A percentile compares a stretch with the other conserved stretches of the same genome.
phyloP scores from a whole-genome alignment of 305 asterid genomes.

The Fraxinus ornus region DNA sequence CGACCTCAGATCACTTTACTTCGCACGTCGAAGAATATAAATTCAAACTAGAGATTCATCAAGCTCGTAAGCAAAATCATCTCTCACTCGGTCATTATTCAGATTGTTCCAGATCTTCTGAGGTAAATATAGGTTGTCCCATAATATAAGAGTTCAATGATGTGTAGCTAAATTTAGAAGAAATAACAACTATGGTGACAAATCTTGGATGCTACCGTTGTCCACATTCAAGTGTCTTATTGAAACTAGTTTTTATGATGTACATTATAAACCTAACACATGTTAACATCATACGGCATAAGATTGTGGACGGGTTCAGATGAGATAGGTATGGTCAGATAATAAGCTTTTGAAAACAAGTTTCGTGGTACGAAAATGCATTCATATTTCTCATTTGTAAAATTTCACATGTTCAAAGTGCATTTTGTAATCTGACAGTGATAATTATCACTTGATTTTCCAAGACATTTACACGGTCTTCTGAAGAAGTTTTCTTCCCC shows the following conservation, averaged over 20 bases:
- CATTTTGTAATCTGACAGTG: not conserved
- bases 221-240: not conserved
- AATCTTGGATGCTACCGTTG: not conserved
- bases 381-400: not conserved
- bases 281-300: not conserved
- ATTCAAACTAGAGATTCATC: not conserved
- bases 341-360: not conserved
- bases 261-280: not conserved
- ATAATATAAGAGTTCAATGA: not conserved
- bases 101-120: not conserved
- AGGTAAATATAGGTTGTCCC: not conserved
- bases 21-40: not conserved
- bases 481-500: not conserved
- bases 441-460: not conserved
- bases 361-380: not conserved
- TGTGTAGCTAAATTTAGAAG: not conserved
- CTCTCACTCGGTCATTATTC: not conserved
- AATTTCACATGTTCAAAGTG: not conserved
- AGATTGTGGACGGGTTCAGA: not conserved
- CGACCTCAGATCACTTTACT: not conserved
- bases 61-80: not conserved
- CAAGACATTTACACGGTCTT: not conserved
- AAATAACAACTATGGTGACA: not conserved
- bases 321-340: not conserved
- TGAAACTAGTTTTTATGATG: not conserved